phyloP scores from a whole-genome alignment of 352 stramenopile genomes.

The Globisporangium ultimum region DNA sequence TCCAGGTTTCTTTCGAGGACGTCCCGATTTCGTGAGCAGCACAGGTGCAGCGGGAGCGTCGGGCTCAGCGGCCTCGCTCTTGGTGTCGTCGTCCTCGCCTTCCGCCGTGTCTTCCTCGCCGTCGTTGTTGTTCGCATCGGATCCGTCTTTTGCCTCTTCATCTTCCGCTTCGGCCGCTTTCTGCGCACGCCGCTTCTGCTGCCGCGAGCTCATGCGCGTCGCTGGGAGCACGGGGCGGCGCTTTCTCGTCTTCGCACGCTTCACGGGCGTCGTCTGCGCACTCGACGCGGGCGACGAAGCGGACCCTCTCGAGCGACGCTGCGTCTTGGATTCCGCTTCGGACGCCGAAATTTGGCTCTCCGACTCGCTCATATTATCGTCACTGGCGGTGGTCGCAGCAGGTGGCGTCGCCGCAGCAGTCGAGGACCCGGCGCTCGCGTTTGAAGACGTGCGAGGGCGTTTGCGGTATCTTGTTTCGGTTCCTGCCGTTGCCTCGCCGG shows the following conservation, averaged over 20 bases:
- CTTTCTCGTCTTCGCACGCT: constrained; percentile 35
- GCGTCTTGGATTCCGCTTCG: constrained; percentile 34
- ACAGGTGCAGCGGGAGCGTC: constrained; percentile 8
- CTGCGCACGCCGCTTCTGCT: constrained; percentile 49
- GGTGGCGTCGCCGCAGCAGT: constrained; percentile 15
- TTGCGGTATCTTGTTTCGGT: constrained; percentile 19
- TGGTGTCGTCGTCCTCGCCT: constrained; percentile 32
- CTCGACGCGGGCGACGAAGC: constrained; percentile 13
- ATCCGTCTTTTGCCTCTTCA: constrained; percentile 8
- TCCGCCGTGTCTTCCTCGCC: constrained; percentile 22
- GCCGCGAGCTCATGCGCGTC: constrained; percentile 63
- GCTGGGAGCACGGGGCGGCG: constrained; percentile 41
- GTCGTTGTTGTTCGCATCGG: constrained; percentile 14
- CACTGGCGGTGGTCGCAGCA: constrained; percentile 20
- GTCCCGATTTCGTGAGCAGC: constrained; percentile 37
- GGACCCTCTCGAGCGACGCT: neutral
- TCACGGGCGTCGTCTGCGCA: constrained; percentile 20
- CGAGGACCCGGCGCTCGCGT: constrained; percentile 12
- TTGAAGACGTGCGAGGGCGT: constrained; percentile 23
- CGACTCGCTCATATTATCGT: constrained; percentile 37
- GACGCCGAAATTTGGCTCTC: constrained; percentile 63
- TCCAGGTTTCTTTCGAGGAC: constrained; percentile 48
- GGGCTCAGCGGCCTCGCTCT: constrained; percentile 19
- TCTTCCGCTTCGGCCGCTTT: constrained; percentile 29
- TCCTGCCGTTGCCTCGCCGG: constrained; percentile 10